These are phyloP conservation scores for Sutorius eximius DNA, from an alignment of 1,284 basidiomycete genomes.

Conservation along the genomic window DNA sequence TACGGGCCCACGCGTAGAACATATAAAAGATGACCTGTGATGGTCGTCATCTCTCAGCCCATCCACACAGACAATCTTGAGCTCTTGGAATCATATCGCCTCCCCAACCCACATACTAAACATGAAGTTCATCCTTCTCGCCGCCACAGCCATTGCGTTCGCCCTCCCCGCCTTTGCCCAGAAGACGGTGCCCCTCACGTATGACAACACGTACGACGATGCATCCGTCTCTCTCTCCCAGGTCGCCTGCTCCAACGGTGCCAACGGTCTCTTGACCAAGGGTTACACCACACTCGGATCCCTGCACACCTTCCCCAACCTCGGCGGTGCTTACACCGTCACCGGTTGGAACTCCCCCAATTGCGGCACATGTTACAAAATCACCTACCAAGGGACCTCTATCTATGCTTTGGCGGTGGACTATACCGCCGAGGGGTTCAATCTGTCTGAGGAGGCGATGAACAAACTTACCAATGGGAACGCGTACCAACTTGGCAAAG, in stretches of 20 bases:
- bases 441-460: no score
- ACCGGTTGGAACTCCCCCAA: constrained; percentile 30
- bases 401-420: no score
- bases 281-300: constrained; percentile 47
- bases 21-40: no score
- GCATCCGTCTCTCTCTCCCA: constrained; percentile 30
- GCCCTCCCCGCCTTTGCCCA: constrained; percentile 20
- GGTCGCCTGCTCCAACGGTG: constrained; percentile 52
- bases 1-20: no score
- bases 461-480: no score
- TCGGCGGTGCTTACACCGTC: constrained; percentile 47
- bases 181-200: constrained; percentile 18
- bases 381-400: no score
- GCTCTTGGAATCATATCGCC: no score
- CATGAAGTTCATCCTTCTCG: constrained; percentile 23
- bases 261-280: constrained; percentile 40
- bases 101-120: no score
- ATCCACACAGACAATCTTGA: no score
- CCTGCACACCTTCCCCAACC: constrained; percentile 50
- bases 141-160: constrained; percentile 11
- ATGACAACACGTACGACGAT: constrained; percentile 43
- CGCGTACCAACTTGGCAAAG: no score
- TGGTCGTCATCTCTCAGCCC: no score
- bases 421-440: no score
- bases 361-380: constrained; percentile 38